phyloP scores from a whole-genome alignment of 257 asterid genomes.

The Nicotiana tomentosiformis region DNA sequence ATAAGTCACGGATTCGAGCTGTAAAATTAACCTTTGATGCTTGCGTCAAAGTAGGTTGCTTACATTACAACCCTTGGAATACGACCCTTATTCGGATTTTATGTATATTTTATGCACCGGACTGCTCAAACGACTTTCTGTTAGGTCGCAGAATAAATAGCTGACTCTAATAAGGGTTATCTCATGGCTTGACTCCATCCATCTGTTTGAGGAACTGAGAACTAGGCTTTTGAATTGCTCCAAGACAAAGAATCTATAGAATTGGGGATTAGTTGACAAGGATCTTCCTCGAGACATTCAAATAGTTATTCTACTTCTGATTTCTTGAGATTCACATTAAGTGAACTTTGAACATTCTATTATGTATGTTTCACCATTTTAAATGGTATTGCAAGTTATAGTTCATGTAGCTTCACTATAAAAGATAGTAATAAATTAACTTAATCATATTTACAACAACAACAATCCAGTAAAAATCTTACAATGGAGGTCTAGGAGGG shows the following conservation, averaged over 20 bases:
- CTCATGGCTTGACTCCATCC: not conserved
- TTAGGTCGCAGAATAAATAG: not conserved
- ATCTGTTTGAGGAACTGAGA: not conserved
- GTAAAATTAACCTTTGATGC: too few relatives aligned
- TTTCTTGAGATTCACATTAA: not conserved
- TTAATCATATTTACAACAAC: too few relatives aligned
- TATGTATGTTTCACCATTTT: too few relatives aligned
- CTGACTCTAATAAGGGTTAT: not conserved
- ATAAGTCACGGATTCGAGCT: too few relatives aligned
- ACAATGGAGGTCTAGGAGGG: too few relatives aligned
- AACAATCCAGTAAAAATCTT: too few relatives aligned
- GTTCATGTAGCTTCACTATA: not conserved
- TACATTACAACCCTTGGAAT: too few relatives aligned
- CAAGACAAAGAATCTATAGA: not conserved
- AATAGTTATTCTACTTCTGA: not conserved
- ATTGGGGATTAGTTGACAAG: not conserved
- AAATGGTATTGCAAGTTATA: not conserved
- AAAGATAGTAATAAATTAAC: not conserved
- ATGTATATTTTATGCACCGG: too few relatives aligned
- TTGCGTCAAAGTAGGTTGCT: too few relatives aligned
- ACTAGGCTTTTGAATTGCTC: not conserved
- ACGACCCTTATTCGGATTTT: too few relatives aligned
- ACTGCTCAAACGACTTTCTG: not conserved
- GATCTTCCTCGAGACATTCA: not conserved
- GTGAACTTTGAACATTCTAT: not conserved